A percentile compares a stretch with the other conserved stretches of the same genome.
Conservation (phyloP, 2,329 filamentous ascomycete genomes). For the Byssothecium circinans region DNA sequence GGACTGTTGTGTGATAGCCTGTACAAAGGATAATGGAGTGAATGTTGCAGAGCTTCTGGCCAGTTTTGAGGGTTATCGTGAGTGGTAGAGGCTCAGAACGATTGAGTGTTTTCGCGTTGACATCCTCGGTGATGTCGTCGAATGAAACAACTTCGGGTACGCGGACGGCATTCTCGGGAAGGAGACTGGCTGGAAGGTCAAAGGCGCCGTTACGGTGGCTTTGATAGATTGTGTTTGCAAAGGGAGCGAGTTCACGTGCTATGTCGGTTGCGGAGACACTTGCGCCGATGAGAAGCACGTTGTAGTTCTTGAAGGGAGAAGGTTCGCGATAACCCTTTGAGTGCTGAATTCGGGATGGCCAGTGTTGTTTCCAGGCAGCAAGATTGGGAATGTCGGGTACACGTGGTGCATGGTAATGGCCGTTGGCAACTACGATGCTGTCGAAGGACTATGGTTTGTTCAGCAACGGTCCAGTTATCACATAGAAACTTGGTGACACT, state of each 20-base stretch:
- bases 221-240: constrained; percentile 53
- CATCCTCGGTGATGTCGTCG: constrained; percentile 19
- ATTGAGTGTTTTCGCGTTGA: constrained; percentile 1
- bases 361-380: constrained; percentile 49
- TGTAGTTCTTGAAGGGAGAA: constrained; percentile 57
- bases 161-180: constrained; percentile 58
- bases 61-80: constrained; percentile 56
- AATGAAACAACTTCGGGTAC: constrained; percentile 58
- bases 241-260: constrained; percentile 52
- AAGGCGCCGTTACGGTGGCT: constrained; percentile 63
- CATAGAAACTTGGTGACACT: too few species aligned
- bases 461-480: too few species aligned
- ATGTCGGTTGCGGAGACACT: constrained; percentile 60
- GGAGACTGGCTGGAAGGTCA: constrained; percentile 57
- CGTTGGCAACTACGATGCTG: constrained; percentile 56
- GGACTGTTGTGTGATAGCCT: constrained; percentile 68
- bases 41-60: constrained; percentile 56
- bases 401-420: constrained; percentile 57
- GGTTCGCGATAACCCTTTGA: constrained; percentile 56
- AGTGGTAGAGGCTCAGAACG: constrained; percentile 51
- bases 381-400: constrained; percentile 55
- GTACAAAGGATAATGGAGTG: constrained; percentile 67
- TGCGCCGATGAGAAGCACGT: constrained; percentile 59
- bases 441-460: constrained; percentile 54
- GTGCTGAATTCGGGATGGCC: constrained; percentile 51